Base-by-base conservation (phyloP, 2,329 filamentous ascomycete species). In the Tolypocladium tropicale region DNA sequence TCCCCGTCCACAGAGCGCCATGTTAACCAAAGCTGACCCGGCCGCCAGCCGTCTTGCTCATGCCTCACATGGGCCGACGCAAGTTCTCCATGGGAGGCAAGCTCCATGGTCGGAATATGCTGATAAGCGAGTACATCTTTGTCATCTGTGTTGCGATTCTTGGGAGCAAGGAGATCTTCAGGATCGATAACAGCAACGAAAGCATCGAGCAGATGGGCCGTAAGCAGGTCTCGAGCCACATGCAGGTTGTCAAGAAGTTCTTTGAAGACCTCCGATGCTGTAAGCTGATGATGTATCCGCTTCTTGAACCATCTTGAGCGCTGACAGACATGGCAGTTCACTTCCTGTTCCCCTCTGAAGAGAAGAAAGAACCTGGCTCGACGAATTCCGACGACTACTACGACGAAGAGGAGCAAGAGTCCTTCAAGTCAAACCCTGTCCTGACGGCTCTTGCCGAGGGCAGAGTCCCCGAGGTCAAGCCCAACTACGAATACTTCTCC, bases 141-240 rank as follows among this genome's bases (percentile, higher is more conserved):
- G 66, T 68, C 53, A 69, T 74, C 55, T 73, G 71, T 49, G 63
- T 74, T 54, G 68, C 67, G 4, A 36, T 74, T 10, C 65, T 74
- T 3, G 71, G 71, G 11, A 72, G 70, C 68, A 74, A 74, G 57
- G 71, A 74, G 61, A 74, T 74, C 58, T 74, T 74, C 57, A 67
- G 71, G 53, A 73, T 74, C 62, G 71, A 74, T 58, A 74, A 74
- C 59, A 73, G 71, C 65, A 73, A 72, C 56, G 71, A 74, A 55
- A 73, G 71, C 59, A 73, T 73, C 53, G 71, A 73, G 62, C 71
- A 77, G 56, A 77, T 79, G 67, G 73, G 76, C 59, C 75, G 82
- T 56, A 88, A 88, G 67, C 83, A 86, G 63, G 82, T 88, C 6
- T 87, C 84, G 2, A 87, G 83, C 65, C 84, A 88, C 64, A 87